These are phyloP conservation scores for Pseudogymnoascus destructans DNA, from an alignment of 2,329 filamentous ascomycete genomes.

Conservation along the genomic window DNA sequence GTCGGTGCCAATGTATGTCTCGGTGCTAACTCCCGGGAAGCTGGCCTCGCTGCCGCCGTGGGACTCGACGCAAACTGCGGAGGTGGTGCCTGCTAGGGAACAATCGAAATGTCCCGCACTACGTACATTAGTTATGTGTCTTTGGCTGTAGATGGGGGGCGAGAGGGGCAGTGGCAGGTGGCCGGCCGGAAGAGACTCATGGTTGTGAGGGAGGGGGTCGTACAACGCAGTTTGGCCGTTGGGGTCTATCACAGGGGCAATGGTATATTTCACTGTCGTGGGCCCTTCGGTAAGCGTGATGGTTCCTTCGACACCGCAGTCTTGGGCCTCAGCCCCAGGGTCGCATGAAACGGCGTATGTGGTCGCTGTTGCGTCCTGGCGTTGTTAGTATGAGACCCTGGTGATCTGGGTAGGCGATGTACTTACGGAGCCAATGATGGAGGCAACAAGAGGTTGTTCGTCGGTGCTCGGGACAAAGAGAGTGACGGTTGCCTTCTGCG, in stretches of 20 bases:
- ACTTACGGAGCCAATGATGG: constrained; percentile 16
- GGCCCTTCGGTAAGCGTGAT: constrained; percentile 17
- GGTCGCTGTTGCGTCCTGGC: constrained; percentile 16
- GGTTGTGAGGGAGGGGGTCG: neutral
- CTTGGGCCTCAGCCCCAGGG: constrained; percentile 7
- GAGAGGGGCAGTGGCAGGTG: no score
- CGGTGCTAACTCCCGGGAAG: constrained; percentile 15
- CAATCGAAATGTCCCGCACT: constrained; percentile 16
- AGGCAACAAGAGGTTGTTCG: constrained; percentile 15
- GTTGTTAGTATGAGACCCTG: neutral
- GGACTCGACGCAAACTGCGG: constrained; percentile 17
- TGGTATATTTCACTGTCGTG: constrained; percentile 14
- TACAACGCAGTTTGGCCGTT: constrained; percentile 14
- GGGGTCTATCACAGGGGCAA: constrained; percentile 10
- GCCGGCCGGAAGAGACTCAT: neutral
- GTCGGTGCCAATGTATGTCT: constrained; percentile 14
- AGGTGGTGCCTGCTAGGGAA: constrained; percentile 16
- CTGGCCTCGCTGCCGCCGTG: constrained; percentile 17
- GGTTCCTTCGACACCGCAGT: constrained; percentile 12
- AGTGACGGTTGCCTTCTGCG: constrained; percentile 16
- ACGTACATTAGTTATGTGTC: neutral
- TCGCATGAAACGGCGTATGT: constrained; percentile 18
- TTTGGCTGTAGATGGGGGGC: neutral
- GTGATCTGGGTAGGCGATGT: neutral
- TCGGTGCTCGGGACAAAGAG: constrained; percentile 17